Base-by-base conservation (phyloP, 202 grass and related monocot species). In the Dendrocalamus latiflorus region DNA sequence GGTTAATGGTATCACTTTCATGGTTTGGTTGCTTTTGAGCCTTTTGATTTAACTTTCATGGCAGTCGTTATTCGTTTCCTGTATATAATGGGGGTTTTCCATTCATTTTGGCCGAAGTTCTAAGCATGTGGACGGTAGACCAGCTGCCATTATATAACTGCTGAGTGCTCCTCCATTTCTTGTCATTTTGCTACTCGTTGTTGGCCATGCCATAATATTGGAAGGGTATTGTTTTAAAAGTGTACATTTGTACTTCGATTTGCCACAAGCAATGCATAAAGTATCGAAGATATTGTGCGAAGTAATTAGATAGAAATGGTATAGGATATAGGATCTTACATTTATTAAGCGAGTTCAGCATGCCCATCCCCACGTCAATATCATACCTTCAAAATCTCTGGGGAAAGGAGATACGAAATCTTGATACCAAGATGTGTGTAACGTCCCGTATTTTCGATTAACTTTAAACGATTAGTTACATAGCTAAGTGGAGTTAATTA, bases 221-320 rank as follows among this genome's bases (percentile, higher is more conserved):
- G 69, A 76, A 89, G 87, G n/a, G n/a, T n/a, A n/a, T n/a, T n/a
- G 64, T 62, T 62, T 80, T 65, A 28, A 54, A 69, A 51, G 14
- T 70, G 57, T 62, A 75, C 53, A 80, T 68, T n/a, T n/a, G n/a
- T n/a, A n/a, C 49, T 60, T 48, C 36, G 43, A 75, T 34, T 63
- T 80, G 41, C 81, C 41, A 84, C 50, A 67, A 61, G 10, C 22
- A 60, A 74, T 68, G 69, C 68, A 60, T 80, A 43, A 43, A 2
- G 43, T 18, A 83, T 8, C 66, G 37, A 3, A 16, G 13, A 68
- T 76, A 61, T 16, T 70, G 50, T 11, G 70, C 67, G 64, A 45
- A 45, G 0, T 62, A 56, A 81, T 9, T 56, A 85, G 34, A 70
- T 81, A 61, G 51, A 44, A 18, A 75, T 69, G 33, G 33, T n/a